phyloP scores from a whole-genome alignment of 192 early-diverging fungal genomes.

The Entomortierella lignicola region DNA sequence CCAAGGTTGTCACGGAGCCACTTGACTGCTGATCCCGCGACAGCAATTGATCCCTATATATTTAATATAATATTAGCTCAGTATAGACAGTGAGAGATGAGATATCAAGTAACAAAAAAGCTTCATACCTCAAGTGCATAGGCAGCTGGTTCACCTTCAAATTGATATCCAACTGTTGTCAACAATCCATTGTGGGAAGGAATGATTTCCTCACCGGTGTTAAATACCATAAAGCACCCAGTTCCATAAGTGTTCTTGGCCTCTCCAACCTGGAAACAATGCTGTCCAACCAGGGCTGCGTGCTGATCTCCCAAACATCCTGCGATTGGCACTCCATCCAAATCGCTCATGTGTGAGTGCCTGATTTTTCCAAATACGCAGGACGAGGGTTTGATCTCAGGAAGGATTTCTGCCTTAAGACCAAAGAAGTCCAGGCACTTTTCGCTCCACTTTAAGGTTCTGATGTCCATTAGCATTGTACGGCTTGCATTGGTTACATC shows the following conservation, averaged over 20 bases:
- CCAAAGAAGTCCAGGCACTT: constrained; percentile 83
- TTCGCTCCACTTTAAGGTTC: constrained; percentile 83
- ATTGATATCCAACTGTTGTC: constrained; percentile 90
- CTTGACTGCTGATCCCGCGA: constrained; percentile 90
- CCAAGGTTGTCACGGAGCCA: constrained; percentile 92
- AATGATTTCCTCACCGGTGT: constrained; percentile 83
- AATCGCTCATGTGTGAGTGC: constrained; percentile 57
- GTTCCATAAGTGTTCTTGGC: constrained; percentile 98
- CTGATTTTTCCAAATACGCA: constrained; percentile 75
- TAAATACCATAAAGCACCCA: constrained; percentile 96
- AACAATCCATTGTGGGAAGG: constrained; percentile 86
- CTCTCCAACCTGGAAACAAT: constrained; percentile 87
- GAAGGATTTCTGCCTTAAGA: constrained; percentile 70
- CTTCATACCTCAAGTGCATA: constrained; percentile 84
- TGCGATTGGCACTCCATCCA: constrained; percentile 81
- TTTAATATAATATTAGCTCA: background rate
- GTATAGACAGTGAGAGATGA: too few relatives aligned
- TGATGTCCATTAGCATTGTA: constrained; percentile 95
- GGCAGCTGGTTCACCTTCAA: constrained; percentile 75
- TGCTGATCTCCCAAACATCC: constrained; percentile 96
- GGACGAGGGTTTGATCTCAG: constrained; percentile 85
- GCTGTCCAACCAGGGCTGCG: constrained; percentile 94
- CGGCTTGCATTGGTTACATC: constrained; percentile 95
- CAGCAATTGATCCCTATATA: constrained; percentile 87
- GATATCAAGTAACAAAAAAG: background rate